phyloP scores from a whole-genome alignment of 2,329 filamentous ascomycete genomes.

The Phaeosphaeria sp. region DNA sequence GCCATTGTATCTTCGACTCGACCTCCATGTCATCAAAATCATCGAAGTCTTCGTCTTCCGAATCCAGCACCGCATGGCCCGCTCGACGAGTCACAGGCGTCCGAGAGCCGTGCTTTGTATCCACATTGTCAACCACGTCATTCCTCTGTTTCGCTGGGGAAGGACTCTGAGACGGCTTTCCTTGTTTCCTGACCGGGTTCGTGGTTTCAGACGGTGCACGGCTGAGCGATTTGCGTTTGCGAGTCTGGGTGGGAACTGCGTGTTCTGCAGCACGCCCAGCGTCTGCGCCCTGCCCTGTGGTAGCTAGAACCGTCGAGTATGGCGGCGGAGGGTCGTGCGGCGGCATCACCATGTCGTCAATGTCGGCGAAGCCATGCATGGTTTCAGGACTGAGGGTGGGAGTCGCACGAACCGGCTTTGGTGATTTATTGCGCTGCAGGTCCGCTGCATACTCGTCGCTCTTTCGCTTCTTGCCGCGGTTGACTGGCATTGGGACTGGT shows the following conservation, averaged over 20 bases:
- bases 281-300: conserved; percentile 7
- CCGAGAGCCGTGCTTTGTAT: conserved; percentile 3
- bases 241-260: conserved; percentile 14
- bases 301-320: conserved; percentile 52
- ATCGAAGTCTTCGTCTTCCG: conserved; percentile 41
- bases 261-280: conserved; percentile 7
- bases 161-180: conserved; percentile 30
- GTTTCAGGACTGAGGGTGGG: conserved; percentile 20
- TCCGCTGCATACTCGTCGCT: conserved; percentile 53
- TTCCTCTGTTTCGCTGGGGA: conserved; percentile 19
- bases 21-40: conserved; percentile 36
- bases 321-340: conserved; percentile 47
- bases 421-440: conserved; percentile 20
- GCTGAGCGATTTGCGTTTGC: conserved; percentile 42
- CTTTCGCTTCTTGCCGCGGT: conserved; percentile 52
- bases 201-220: conserved; percentile 34
- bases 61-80: conserved; percentile 35
- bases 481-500: conserved; percentile 20
- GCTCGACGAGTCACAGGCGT: conserved; percentile 25
- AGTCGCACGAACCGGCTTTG: conserved; percentile 17
- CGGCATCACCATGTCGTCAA: conserved; percentile 44
- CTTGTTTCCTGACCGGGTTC: conserved; percentile 37
- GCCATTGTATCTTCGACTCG: conserved; percentile 18
- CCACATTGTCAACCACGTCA: neutral
- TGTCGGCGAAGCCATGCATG: conserved; percentile 43